Percentiles rank a stretch among this genome's conserved stretches.
Conservation (phyloP, 2,329 filamentous ascomycete species). For the Cordyceps sp. region DNA sequence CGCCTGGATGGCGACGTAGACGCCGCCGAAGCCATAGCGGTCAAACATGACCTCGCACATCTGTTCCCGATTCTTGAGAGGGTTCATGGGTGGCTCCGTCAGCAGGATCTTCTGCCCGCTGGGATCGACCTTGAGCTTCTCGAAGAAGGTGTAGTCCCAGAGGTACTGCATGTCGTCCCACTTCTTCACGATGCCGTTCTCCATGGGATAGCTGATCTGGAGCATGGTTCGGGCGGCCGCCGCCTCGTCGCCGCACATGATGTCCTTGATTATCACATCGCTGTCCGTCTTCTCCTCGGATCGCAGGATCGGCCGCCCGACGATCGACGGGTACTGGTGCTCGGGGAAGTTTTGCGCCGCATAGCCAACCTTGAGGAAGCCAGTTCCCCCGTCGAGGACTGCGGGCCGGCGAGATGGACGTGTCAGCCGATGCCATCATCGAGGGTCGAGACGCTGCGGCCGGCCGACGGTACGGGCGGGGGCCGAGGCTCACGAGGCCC, state of each 20-base stretch:
- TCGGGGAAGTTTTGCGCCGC: conserved; percentile 99
- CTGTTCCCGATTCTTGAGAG: conserved; percentile 86
- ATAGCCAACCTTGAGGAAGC: conserved; percentile 99
- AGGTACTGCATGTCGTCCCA: conserved; percentile 99
- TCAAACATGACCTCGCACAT: conserved; percentile 99
- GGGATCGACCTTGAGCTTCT: conserved; percentile 90
- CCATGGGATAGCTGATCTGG: conserved; percentile 98
- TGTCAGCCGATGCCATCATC: conserved; percentile 7
- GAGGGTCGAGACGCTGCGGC: neutral
- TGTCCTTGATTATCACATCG: conserved; percentile 72
- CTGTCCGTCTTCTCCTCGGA: conserved; percentile 64
- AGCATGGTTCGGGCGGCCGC: conserved; percentile 92
- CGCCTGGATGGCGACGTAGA: conserved; percentile 96
- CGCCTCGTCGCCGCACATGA: conserved; percentile 98
- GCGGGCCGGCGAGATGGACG: conserved; percentile 2
- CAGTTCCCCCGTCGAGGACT: conserved; percentile 99
- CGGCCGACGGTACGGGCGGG: neutral
- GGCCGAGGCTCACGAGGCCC: neutral
- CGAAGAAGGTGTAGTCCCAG: conserved; percentile 97
- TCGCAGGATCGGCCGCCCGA: conserved; percentile 91
- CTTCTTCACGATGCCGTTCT: conserved; percentile 97
- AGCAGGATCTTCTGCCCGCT: conserved; percentile 90
- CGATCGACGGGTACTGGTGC: conserved; percentile 95
- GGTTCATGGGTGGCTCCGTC: conserved; percentile 96
- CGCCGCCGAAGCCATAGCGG: conserved; percentile 85